Percentiles rank a stretch among this genome's conserved stretches.
These are phyloP conservation scores for Globisporangium orthogonon DNA, from an alignment of 352 stramenopile genomes.

Conservation along the genomic window DNA sequence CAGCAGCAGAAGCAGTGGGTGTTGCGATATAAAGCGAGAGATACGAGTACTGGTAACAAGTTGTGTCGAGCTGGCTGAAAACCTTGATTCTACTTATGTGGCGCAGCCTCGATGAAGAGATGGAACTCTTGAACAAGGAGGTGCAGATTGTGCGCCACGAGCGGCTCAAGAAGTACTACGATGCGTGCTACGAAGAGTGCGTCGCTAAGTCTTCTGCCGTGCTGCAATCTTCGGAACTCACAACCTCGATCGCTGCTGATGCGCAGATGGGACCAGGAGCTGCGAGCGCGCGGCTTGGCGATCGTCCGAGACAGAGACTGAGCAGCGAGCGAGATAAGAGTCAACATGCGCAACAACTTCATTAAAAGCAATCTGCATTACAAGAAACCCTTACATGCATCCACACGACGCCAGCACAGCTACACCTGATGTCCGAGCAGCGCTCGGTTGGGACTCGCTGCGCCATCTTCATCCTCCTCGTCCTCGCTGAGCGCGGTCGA, in stretches of 20 bases:
- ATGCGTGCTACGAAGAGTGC: conserved; percentile 66
- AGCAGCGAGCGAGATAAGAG: not conserved
- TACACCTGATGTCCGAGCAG: not conserved
- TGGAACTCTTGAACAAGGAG: conserved; percentile 75
- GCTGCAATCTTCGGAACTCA: not conserved
- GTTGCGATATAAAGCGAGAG: too few relatives aligned
- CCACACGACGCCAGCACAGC: not conserved
- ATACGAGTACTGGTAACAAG: too few relatives aligned
- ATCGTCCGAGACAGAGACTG: conserved; percentile 65
- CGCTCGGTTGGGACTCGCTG: not conserved
- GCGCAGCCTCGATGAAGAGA: conserved; percentile 53
- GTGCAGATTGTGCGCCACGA: conserved; percentile 55
- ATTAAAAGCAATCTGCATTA: not conserved
- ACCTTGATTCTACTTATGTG: too few relatives aligned
- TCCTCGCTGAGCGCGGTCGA: not conserved
- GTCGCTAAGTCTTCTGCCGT: not conserved
- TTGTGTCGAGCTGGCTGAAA: too few relatives aligned
- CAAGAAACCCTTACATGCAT: not conserved
- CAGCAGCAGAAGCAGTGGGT: conserved; percentile 55
- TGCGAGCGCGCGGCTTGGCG: conserved; percentile 62
- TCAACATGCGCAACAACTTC: not conserved
- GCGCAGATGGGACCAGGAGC: conserved; percentile 58
- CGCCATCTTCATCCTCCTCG: not conserved
- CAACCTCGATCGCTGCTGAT: not conserved
- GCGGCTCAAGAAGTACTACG: conserved; percentile 67